Conservation (phyloP, 2,329 filamentous ascomycete species). For the Colletotrichum eremochloae region DNA sequence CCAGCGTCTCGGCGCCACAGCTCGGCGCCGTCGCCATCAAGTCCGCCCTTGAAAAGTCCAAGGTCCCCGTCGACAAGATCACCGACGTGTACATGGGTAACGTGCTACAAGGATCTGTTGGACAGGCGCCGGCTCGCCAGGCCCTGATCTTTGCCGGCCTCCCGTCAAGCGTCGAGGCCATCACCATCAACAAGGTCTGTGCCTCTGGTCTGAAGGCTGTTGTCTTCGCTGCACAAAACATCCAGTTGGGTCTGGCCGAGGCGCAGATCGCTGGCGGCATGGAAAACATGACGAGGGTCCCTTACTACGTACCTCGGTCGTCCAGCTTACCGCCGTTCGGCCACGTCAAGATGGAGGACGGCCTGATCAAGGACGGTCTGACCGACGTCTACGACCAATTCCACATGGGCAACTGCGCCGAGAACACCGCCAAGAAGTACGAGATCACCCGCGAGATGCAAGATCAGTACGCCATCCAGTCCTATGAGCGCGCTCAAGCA, state of each 20-base stretch:
- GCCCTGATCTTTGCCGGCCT: conserved; percentile 91
- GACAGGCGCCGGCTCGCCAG: conserved; percentile 93
- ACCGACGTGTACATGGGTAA: conserved; percentile 98
- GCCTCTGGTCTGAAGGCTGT: conserved; percentile 95
- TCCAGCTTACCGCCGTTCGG: conserved; percentile 88
- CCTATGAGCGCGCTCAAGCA: conserved; percentile 89
- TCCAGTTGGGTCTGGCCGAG: conserved; percentile 90
- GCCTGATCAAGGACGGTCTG: conserved; percentile 92
- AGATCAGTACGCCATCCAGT: conserved; percentile 90
- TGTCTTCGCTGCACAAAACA: conserved; percentile 90
- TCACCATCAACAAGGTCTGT: conserved; percentile 98
- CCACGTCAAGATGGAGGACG: conserved; percentile 89
- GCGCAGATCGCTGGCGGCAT: conserved; percentile 95
- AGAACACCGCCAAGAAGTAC: conserved; percentile 92
- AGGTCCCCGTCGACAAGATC: conserved; percentile 83
- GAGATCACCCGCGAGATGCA: conserved; percentile 86
- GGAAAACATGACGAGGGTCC: conserved; percentile 97
- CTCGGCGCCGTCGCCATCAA: conserved; percentile 94
- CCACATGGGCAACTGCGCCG: conserved; percentile 98
- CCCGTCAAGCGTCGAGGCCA: conserved; percentile 83
- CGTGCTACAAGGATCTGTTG: conserved; percentile 85
- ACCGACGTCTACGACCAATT: conserved; percentile 98
- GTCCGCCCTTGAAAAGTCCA: conserved; percentile 88
- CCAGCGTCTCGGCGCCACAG: conserved; percentile 85
- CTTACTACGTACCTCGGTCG: conserved; percentile 89